Evolutionary conservation across 106 monocot species (phyloP).

Genomic region (Iris macrosiphon): DNA sequence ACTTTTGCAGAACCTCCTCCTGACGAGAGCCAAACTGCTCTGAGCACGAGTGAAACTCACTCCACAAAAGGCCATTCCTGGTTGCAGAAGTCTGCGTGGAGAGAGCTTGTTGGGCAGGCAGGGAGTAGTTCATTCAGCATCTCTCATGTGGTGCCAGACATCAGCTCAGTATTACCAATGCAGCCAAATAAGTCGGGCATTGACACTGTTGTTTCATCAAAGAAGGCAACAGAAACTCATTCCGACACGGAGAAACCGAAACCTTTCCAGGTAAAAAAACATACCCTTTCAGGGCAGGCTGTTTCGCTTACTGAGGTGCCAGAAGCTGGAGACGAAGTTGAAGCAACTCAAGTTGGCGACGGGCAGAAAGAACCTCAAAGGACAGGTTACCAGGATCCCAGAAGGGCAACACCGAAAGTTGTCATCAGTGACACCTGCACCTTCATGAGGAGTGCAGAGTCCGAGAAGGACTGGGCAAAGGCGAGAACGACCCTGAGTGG

Average conservation of each 20-base stretch:
- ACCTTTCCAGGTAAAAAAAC: no score
- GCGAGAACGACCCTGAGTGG: slow-evolving; percentile 48
- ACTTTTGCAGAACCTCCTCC: no score
- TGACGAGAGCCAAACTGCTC: slow-evolving; percentile 3
- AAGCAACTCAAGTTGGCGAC: neutral
- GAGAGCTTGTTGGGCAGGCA: slow-evolving; percentile 54
- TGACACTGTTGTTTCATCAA: neutral
- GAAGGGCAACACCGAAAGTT: slow-evolving; percentile 13
- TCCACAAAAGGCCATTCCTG: slow-evolving; percentile 32
- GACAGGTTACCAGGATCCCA: slow-evolving; percentile 6
- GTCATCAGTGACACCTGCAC: slow-evolving; percentile 43
- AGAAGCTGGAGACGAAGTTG: neutral
- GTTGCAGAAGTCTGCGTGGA: slow-evolving; percentile 92
- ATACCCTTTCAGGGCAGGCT: no score
- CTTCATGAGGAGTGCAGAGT: slow-evolving; percentile 81
- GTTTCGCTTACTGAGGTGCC: neutral
- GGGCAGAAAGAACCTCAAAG: slow-evolving; percentile 5
- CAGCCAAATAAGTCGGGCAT: neutral
- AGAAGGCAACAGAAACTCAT: slow-evolving; percentile 11
- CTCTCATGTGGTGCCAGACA: slow-evolving; percentile 32
- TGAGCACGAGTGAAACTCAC: neutral
- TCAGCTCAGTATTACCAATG: neutral
- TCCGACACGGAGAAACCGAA: slow-evolving; percentile 5
- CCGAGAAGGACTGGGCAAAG: slow-evolving; percentile 70
- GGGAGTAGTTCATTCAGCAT: slow-evolving; percentile 44